A percentile compares a stretch with the other conserved stretches of the same genome.
Conservation (phyloP, 768 basidiomycete genomes). For the Mrakia gelida region DNA sequence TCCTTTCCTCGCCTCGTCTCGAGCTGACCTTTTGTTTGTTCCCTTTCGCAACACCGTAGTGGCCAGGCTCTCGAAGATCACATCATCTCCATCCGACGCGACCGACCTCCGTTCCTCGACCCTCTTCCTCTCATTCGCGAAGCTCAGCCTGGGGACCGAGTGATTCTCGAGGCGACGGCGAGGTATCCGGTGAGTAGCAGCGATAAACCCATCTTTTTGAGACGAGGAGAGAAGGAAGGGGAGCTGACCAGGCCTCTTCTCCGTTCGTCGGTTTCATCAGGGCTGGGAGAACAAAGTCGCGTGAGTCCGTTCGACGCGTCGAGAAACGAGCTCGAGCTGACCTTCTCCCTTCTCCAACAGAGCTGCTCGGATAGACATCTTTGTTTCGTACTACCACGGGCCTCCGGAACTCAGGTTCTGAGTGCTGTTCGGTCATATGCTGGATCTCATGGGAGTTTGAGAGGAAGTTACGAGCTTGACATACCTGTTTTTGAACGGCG, state of each 20-base stretch:
- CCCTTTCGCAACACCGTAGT: neutral
- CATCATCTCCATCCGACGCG: neutral
- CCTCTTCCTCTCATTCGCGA: neutral
- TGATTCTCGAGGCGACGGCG: slow-evolving; percentile 2
- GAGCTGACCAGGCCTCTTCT: too few relatives aligned
- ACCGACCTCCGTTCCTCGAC: neutral
- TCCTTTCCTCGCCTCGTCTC: neutral
- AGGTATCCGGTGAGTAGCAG: neutral
- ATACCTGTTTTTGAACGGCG: too few relatives aligned
- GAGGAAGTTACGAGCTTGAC: too few relatives aligned
- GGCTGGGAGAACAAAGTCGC: slow-evolving; percentile 1
- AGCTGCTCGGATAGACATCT: slow-evolving; percentile 3
- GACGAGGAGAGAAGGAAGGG: too few relatives aligned
- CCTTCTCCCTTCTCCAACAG: neutral
- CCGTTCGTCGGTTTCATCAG: too few relatives aligned
- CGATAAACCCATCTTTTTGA: too few relatives aligned
- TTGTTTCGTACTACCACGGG: slow-evolving; percentile 6
- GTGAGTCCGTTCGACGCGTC: neutral
- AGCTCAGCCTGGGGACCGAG: neutral
- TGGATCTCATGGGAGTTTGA: too few relatives aligned
- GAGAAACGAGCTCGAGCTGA: neutral
- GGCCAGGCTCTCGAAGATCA: slow-evolving; percentile 3
- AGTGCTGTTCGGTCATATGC: neutral
- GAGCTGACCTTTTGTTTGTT: neutral
- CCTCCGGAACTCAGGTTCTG: neutral